Evolutionary conservation across 2,329 filamentous ascomycete species (phyloP), one percentile per base, ranked within the genome.

Genomic region (Reticulascus tulasneorum): DNA sequence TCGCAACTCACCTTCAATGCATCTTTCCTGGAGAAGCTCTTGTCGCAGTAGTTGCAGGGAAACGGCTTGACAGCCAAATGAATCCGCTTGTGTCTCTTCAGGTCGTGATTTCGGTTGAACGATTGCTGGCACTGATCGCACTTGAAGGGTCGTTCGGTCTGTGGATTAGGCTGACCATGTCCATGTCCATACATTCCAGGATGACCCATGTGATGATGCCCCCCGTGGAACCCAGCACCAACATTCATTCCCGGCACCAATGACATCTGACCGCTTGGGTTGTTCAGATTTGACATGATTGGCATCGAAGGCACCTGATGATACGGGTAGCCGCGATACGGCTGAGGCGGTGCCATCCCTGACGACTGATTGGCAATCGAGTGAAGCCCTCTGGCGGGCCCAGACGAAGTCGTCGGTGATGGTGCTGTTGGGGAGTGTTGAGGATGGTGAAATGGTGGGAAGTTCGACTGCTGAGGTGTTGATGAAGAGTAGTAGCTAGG

Each of bases 1-100:
- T 10, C 6, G 8, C 16, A 33, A 45, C 78, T 52, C 67, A 97
- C 93, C 86, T 97, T 97, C 20, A 98, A 69, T 9, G 93, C 93
- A 62, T 97, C 93, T 59, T 97, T 97, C 41, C 93, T 76, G 4
- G 90, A 96, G 55, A 98, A 98, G 57, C 86, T 93, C 75, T 97
- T 97, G 44, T 94, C 89, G 58, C 93, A 98, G 53, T 84, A 84
- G 7, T 71, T 78, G 59, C 93, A 98, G 0, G 90, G 90, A 59
- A 91, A 97, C 0, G 93, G 93, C 70, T 98, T 98, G 25, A 97
- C 87, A 0, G 89, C 86, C 39, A 97, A 64, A 61, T 98, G 93
- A 40, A 97, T 97, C 32, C 89, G 73, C 70, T 95, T 95, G 60
- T 98, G 93, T 33, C 93, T 77, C 65, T 98, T 98, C 50, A 97